phyloP scores from a whole-genome alignment of 495 filamentous ascomycete species.

The Podospora comata region DNA sequence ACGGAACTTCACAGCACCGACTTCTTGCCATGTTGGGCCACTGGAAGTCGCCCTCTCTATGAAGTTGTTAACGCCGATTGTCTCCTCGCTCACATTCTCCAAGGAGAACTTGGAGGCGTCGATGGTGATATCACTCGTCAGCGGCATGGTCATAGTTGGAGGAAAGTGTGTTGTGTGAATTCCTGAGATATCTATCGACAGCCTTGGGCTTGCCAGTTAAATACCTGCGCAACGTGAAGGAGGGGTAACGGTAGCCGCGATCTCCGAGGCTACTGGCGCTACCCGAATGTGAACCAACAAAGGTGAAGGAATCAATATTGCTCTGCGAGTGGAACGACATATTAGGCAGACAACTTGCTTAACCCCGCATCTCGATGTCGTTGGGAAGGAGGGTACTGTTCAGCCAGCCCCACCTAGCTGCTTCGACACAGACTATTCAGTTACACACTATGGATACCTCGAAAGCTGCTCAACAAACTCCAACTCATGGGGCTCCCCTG shows the following conservation, averaged over 20 bases:
- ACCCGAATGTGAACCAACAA: neutral
- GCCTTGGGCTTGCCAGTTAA: neutral
- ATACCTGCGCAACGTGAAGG: neutral
- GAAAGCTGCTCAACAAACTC: no score
- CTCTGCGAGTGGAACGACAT: neutral
- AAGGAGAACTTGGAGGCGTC: slow-evolving; percentile 9
- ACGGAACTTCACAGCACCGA: slow-evolving; percentile 8
- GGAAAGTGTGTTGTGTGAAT: no score
- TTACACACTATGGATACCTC: no score
- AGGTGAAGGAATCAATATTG: neutral
- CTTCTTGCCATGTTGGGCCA: slow-evolving; percentile 12
- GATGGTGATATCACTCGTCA: slow-evolving; percentile 11
- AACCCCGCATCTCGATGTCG: neutral
- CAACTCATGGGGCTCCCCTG: no score
- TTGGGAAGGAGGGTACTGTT: neutral
- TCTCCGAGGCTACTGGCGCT: neutral
- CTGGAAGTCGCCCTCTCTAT: neutral
- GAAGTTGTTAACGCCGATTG: slow-evolving; percentile 1
- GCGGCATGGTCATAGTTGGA: neutral
- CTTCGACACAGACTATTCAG: neutral
- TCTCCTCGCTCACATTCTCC: slow-evolving; percentile 9
- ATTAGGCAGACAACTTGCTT: neutral
- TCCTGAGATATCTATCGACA: no score
- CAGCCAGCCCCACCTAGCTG: neutral
- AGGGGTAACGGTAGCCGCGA: neutral